Percentiles rank a stretch among this genome's conserved stretches.
These are phyloP conservation scores for Triangularia setosa DNA, from an alignment of 2,329 filamentous ascomycete species.

Conservation along the genomic window DNA sequence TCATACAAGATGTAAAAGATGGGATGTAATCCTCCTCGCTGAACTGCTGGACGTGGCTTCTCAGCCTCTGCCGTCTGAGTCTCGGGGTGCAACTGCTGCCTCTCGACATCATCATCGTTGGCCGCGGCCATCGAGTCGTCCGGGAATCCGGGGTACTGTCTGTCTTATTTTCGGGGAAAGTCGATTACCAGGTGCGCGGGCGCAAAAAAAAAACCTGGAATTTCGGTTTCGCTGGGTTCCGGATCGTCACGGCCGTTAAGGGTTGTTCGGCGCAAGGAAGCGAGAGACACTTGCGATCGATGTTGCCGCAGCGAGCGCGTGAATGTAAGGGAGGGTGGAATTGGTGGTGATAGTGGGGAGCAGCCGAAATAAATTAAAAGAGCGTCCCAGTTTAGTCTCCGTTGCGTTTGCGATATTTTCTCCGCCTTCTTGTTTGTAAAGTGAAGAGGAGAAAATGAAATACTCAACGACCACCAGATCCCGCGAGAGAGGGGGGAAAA, in stretches of 20 bases:
- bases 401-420: not conserved
- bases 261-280: not conserved
- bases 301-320: not conserved
- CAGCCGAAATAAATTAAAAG: not conserved
- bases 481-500: not conserved
- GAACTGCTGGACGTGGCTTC: constrained; percentile 26
- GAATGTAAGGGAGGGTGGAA: not conserved
- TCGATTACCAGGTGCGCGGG: not conserved
- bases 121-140: constrained; percentile 9
- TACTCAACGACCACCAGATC: not conserved
- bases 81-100: constrained; percentile 4
- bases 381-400: not conserved
- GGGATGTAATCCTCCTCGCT: constrained; percentile 30
- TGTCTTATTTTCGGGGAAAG: not conserved
- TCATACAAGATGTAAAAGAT: constrained; percentile 36
- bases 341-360: not conserved
- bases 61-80: constrained; percentile 21
- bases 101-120: constrained; percentile 22
- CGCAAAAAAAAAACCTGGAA: not conserved
- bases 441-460: not conserved
- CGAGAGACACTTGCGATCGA: not conserved
- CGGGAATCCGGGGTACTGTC: not conserved
- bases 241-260: not conserved
- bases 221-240: not conserved
- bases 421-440: too few species aligned